Base-by-base conservation (phyloP, 805 yeast species). In the Pichia californica region DNA sequence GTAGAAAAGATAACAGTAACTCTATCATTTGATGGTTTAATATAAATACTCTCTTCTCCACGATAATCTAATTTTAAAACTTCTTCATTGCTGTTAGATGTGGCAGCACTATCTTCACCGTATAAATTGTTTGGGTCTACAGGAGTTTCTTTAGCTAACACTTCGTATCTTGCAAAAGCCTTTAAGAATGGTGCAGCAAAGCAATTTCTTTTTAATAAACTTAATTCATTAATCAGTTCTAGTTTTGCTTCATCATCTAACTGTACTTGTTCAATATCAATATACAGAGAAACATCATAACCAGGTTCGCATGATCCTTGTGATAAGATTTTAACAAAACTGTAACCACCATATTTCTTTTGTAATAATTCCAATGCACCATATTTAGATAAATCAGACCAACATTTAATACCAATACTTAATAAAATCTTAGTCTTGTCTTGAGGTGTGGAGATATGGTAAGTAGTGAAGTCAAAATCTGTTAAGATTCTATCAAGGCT, bases 1-100 rank as follows among this genome's bases (percentile, higher is more conserved):
- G 98, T 93, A 38, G 95, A 87, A 67, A 93, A 93, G 37, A 93
- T 84, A 31, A 91, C 97, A 1, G 99, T 93, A 42, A 93, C 96
- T 64, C 99, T 81, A 65, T 93, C 99, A 59, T 83, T 87, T 28
- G 94, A 80, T 5, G 99, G 95, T 63, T 83, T 82, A 58, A 93
- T 80, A 62, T 78, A 93, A 57, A 93, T 88, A 44, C 88, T 77
- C 64, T 93, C 99, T 54, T 84, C 88, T 44, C 93, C 97, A 59
- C 99, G 82, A 68, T 93, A 91, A 62, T 83, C 79, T 45, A 93
- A 71, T 19, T 76, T 75, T 66, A 82, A 70, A 3, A 82, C 83
- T 41, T 74, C 75, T 49, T 79, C 81, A 28, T 73, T 70, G 36
- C 65, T 64, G 41, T 60, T 59, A 37, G 65, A 64, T 31, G 55